These are phyloP conservation scores for Calonectria naviculata DNA, from an alignment of 2,329 filamentous ascomycete species.

Conservation along the genomic window DNA sequence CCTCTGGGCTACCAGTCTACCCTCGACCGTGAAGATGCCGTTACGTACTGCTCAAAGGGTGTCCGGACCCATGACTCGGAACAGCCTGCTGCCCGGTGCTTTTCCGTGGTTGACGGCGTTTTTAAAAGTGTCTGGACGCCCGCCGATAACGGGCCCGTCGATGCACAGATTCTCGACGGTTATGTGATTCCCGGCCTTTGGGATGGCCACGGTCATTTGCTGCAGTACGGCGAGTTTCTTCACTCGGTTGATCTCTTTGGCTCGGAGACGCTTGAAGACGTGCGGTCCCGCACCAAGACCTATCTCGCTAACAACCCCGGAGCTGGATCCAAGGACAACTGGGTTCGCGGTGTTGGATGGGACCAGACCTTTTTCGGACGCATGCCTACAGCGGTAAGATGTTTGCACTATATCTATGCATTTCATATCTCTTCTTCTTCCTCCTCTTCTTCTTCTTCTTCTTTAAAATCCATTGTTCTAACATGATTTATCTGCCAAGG, in stretches of 20 bases:
- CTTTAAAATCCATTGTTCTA: background rate
- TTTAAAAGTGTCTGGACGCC: conserved; percentile 61
- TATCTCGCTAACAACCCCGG: conserved; percentile 63
- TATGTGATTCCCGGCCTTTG: conserved; percentile 75
- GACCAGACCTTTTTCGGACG: conserved; percentile 73
- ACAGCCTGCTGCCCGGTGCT: conserved; percentile 61
- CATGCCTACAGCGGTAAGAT: conserved; percentile 72
- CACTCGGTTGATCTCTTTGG: conserved; percentile 75
- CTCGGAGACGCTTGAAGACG: conserved; percentile 63
- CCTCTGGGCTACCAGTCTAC: conserved; percentile 26
- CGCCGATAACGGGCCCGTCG: conserved; percentile 37
- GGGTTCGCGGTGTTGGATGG: conserved; percentile 77
- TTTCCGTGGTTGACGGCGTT: conserved; percentile 62
- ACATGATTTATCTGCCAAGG: conserved; percentile 45
- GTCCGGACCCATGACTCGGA: conserved; percentile 50
- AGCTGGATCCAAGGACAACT: conserved; percentile 65
- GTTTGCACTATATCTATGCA: no score
- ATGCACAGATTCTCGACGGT: conserved; percentile 48
- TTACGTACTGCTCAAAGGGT: conserved; percentile 53
- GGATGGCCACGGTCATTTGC: conserved; percentile 77
- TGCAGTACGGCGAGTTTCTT: conserved; percentile 75
- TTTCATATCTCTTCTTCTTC: background rate
- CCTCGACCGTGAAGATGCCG: conserved; percentile 6
- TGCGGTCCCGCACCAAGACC: conserved; percentile 60
- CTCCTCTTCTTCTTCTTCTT: no score